Base-by-base conservation (phyloP, 2,329 filamentous ascomycete species). In the Verticillium tricorpus region DNA sequence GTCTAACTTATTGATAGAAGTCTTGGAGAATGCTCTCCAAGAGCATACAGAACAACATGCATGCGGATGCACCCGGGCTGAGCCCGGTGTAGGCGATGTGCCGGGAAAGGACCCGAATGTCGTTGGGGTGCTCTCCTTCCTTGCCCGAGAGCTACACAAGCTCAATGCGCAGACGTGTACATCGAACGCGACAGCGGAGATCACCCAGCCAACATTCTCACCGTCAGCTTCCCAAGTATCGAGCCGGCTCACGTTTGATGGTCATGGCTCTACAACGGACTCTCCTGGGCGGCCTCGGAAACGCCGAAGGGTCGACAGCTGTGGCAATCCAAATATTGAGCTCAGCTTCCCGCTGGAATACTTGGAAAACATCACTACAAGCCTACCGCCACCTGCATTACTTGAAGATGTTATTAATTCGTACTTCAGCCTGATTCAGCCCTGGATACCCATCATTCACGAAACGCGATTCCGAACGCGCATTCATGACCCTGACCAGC, bases 371-470 rank as follows among this genome's bases (percentile, higher is more conserved):
- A 64, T 71, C 12, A 62, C 72, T 6, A 69, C 70, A 17, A 71
- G 60, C n/a, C 58, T 69, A 12, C 67, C 67, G 5, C 58, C 63
- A 1, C 61, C 56, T 1, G 62, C 60, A 3, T 35, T 65, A 2
- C 58, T 70, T 8, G 68, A 68, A 17, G 62, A 67, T 9, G 28
- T 68, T 2, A 62, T 71, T 15, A 65, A 69, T 25, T 60, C 58
- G 6, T 75, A 78, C 61, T 78, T 78, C 61, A 65, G 67, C 6
- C 60, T 70, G n/a, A 70, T 78, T 5, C 76, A 79, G 45, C 77
- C 76, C 9, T 79, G 76, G 73, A 76, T 76, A 8, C 75, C 74
- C 1, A 75, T 78, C 15, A 59, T 77, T 7, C 74, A 76, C 59
- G 68, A 73, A 58, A 68, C 66, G 0, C 62, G 67, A 2, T 74